Conservation (phyloP, 176 grass and related monocot species). For the Zea mays region Zm-B73-REFERENCE-NAM-5.0 NC_050101.1:145525001-145525500, state of each 20-base stretch:
- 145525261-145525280: constrained; percentile 5
- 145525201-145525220: not conserved
- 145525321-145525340: constrained; percentile 17
- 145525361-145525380: not conserved
- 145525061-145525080: no score
- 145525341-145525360: not conserved
- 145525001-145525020: no score
- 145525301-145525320: not conserved
- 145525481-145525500: not conserved
- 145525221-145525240: not conserved
- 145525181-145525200: not conserved
- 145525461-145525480: constrained; percentile 4
- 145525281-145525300: constrained; percentile 8
- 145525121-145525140: no score
- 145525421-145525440: not conserved
- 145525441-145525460: not conserved
- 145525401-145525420: not conserved
- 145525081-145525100: no score
- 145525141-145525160: no score
- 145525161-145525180: not conserved
- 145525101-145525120: no score
- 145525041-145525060: no score
- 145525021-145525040: no score
- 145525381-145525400: not conserved
- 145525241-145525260: not conserved